Conservation (phyloP, 371 early-diverging fungal genomes). For the Massospora cicadina region DNA sequence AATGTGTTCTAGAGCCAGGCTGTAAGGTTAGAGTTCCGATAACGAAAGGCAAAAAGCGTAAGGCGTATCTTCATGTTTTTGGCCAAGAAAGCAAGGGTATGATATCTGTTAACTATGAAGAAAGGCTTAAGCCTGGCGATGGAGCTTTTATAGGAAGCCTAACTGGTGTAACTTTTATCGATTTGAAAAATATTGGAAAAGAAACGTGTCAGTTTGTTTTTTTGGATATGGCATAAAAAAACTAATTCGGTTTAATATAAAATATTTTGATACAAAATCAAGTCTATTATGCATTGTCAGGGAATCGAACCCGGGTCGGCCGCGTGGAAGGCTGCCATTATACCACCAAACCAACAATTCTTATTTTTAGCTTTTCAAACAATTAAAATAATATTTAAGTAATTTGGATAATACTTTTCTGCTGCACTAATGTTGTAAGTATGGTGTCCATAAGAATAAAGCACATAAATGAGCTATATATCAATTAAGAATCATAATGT, state of each 20-base stretch:
- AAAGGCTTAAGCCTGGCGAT: conserved; percentile 2
- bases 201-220: background rate
- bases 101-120: conserved; percentile 2
- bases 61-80: conserved; percentile 5
- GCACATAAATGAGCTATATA: too few species aligned
- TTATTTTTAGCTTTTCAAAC: too few species aligned
- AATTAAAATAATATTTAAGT: too few species aligned
- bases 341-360: too few species aligned
- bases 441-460: too few species aligned
- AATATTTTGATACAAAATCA: too few species aligned
- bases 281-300: too few species aligned
- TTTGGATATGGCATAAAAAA: conserved; percentile 8
- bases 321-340: too few species aligned
- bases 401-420: too few species aligned
- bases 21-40: background rate
- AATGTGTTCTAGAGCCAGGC: conserved; percentile 6
- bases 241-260: background rate
- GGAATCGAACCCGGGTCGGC: too few species aligned
- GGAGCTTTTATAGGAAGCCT: conserved; percentile 3
- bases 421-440: too few species aligned
- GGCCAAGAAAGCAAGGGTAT: background rate
- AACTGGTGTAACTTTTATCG: background rate
- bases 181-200: conserved; percentile 7
- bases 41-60: background rate
- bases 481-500: too few species aligned